Conservation (phyloP, 805 yeast genomes). For the Saccharomycopsis sp. region DNA sequence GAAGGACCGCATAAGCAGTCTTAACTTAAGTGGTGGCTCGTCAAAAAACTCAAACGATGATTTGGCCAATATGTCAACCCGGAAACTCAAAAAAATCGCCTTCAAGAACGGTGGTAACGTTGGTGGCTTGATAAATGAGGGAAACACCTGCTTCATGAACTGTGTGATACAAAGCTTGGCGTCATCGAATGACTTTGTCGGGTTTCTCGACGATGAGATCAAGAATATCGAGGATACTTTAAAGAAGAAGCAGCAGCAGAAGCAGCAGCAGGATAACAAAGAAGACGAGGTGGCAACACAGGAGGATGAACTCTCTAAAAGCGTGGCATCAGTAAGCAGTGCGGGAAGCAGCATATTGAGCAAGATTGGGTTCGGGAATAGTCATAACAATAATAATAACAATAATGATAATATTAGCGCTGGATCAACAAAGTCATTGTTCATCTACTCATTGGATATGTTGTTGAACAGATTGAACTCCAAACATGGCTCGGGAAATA, state of each 20-base stretch:
- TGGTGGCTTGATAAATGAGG: constrained; percentile 84
- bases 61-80: constrained; percentile 1
- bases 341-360: constrained; percentile 6
- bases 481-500: constrained; percentile 41
- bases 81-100: constrained; percentile 28
- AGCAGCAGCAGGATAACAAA: neutral
- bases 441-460: constrained; percentile 44
- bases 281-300: too few relatives aligned
- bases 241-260: constrained; percentile 20
- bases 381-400: too few relatives aligned
- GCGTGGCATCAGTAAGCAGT: too few relatives aligned
- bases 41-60: too few relatives aligned
- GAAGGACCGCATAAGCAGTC: neutral
- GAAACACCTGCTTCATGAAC: constrained; percentile 93
- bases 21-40: neutral
- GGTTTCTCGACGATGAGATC: constrained; percentile 43
- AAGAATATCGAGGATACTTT: constrained; percentile 11
- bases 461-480: constrained; percentile 48
- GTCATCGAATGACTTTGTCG: constrained; percentile 51
- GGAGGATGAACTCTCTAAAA: too few relatives aligned
- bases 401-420: constrained; percentile 8
- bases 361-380: constrained; percentile 12
- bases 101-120: constrained; percentile 57
- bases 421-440: constrained; percentile 25
- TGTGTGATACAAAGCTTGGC: constrained; percentile 79